These are phyloP conservation scores for Fusarium sp. DNA, from an alignment of 2,329 filamentous ascomycete genomes.

Conservation along the genomic window DNA sequence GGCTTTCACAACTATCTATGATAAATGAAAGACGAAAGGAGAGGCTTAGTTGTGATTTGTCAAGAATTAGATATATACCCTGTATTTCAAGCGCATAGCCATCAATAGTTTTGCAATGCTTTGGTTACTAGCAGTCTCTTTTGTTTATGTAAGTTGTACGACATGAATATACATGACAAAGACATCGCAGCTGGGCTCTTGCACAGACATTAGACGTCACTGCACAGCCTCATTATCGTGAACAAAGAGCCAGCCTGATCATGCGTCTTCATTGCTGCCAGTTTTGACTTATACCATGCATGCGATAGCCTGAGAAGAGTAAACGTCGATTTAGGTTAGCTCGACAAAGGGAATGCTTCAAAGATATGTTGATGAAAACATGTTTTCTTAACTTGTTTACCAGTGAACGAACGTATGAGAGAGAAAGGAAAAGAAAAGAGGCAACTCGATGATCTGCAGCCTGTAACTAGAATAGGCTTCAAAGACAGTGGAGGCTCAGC, in stretches of 20 bases:
- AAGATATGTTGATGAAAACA: background rate
- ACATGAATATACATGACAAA: background rate
- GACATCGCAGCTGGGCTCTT: background rate
- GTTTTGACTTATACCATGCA: background rate
- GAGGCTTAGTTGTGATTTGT: background rate
- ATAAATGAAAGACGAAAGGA: background rate
- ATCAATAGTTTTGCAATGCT: background rate
- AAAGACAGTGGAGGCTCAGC: constrained; percentile 14
- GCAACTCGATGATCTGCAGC: background rate
- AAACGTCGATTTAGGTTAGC: background rate
- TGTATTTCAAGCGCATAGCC: background rate
- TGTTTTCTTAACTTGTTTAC: background rate
- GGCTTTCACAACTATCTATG: background rate
- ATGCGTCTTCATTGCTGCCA: background rate
- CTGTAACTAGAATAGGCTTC: background rate
- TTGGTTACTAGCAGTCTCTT: background rate
- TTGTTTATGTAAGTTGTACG: background rate
- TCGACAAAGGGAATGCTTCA: background rate
- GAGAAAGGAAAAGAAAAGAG: background rate
- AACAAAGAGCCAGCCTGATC: background rate
- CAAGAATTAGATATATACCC: background rate
- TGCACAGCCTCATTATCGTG: constrained; percentile 3
- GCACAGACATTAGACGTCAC: background rate
- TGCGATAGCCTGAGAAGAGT: background rate
- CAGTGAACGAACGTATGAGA: background rate